These are phyloP conservation scores for Chaetoceros tenuissimus DNA, from an alignment of 108 stramenopile genomes.

Conservation along the genomic window DNA sequence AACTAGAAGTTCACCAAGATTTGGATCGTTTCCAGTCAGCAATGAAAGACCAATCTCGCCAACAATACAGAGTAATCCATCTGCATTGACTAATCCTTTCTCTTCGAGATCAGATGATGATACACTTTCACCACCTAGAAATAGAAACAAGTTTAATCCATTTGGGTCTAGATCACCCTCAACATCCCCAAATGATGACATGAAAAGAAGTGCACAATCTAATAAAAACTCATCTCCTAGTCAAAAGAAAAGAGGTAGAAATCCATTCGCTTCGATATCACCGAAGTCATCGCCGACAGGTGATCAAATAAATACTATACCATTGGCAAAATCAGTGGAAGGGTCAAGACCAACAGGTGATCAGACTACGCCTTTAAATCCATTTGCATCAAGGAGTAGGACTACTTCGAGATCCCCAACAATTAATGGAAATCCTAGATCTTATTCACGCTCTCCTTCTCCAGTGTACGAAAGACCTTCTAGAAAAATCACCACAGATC, in stretches of 20 bases:
- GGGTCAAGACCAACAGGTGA: not conserved
- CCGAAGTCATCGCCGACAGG: too few species aligned
- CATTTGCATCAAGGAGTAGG: not conserved
- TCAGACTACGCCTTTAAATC: not conserved
- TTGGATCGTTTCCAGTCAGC: not conserved
- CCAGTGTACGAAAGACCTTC: not conserved
- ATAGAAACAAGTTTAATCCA: not conserved
- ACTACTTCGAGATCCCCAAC: not conserved
- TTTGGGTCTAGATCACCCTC: too few species aligned
- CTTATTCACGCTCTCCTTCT: not conserved
- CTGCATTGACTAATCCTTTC: not conserved
- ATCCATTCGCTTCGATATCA: too few species aligned
- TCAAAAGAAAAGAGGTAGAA: too few species aligned
- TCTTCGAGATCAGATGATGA: not conserved
- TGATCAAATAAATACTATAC: too few species aligned
- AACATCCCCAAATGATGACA: too few species aligned
- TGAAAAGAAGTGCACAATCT: too few species aligned
- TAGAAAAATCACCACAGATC: not conserved
- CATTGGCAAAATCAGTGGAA: not conserved
- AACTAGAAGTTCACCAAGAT: not conserved
- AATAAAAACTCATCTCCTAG: too few species aligned
- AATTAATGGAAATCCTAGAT: not conserved
- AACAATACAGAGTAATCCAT: not conserved
- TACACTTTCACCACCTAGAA: not conserved
- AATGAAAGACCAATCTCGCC: not conserved